These are phyloP conservation scores for Royoungia palumana DNA, from an alignment of 768 basidiomycete species.

Conservation along the genomic window DNA sequence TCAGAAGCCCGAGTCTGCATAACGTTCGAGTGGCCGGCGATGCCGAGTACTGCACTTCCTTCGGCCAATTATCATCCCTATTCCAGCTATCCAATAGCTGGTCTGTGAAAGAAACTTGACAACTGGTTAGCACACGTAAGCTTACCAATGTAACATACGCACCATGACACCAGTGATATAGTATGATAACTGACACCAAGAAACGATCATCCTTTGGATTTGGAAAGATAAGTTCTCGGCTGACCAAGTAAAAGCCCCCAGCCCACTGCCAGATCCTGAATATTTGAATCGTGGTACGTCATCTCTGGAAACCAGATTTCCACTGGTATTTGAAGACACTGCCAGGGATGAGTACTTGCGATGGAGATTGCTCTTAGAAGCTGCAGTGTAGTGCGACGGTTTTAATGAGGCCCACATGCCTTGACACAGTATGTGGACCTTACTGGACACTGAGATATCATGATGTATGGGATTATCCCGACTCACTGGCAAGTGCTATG, in stretches of 20 bases:
- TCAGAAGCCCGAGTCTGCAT: too few relatives aligned
- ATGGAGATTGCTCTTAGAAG: constrained; percentile 1
- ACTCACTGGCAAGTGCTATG: constrained; percentile 7
- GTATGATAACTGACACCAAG: not conserved
- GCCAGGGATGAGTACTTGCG: not conserved
- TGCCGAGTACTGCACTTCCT: constrained; percentile 2
- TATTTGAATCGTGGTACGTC: not conserved
- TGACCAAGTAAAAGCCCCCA: constrained; percentile 14
- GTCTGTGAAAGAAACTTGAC: constrained; percentile 5
- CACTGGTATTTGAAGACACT: constrained; percentile 14
- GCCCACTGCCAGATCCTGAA: constrained; percentile 10
- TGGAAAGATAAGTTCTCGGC: not conserved
- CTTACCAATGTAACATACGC: not conserved
- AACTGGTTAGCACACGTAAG: not conserved
- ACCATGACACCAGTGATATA: not conserved
- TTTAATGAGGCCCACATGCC: too few relatives aligned
- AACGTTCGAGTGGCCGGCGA: too few relatives aligned
- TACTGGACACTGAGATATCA: constrained; percentile 6
- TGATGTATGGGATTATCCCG: not conserved
- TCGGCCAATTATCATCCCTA: constrained; percentile 4
- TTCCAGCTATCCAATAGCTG: constrained; percentile 1
- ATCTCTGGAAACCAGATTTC: constrained; percentile 8
- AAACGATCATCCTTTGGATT: too few relatives aligned
- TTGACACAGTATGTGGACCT: not conserved
- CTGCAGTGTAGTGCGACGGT: not conserved